These are phyloP conservation scores for Fusarium acutatum DNA, from an alignment of 2,329 filamentous ascomycete genomes.

Conservation along the genomic window DNA sequence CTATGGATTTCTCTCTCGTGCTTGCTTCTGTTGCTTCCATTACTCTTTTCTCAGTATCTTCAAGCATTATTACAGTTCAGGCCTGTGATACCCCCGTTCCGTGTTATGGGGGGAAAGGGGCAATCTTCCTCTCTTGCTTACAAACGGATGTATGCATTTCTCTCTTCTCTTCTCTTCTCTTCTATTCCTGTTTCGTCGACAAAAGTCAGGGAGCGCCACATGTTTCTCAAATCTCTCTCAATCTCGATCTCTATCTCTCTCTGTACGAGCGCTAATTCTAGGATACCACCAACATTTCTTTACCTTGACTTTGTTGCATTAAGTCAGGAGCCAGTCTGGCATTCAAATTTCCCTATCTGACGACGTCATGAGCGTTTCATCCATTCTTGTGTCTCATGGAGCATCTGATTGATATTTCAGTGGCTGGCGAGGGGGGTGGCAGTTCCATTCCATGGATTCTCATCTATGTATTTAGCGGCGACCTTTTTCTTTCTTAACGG, in stretches of 20 bases:
- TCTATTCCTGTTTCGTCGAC: conserved; percentile 39
- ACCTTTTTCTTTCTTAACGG: conserved; percentile 37
- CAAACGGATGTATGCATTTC: conserved; percentile 39
- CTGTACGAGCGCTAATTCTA: conserved; percentile 41
- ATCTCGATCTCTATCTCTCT: conserved; percentile 35
- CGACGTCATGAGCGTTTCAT: conserved; percentile 41
- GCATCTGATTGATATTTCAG: conserved; percentile 37
- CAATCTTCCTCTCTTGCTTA: conserved; percentile 42
- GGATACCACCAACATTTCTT: conserved; percentile 43
- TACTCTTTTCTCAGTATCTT: conserved; percentile 36
- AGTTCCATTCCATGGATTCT: conserved; percentile 36
- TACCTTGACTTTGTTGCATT: conserved; percentile 34
- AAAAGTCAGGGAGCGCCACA: conserved; percentile 41
- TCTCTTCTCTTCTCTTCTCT: conserved; percentile 43
- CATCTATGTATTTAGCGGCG: conserved; percentile 40
- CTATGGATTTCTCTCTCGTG: conserved; percentile 32
- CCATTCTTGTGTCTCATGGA: conserved; percentile 37
- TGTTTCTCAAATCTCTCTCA: conserved; percentile 35
- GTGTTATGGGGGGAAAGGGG: conserved; percentile 25
- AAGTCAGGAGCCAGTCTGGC: conserved; percentile 36
- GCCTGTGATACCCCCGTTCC: conserved; percentile 31
- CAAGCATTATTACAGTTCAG: conserved; percentile 31
- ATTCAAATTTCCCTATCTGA: conserved; percentile 39
- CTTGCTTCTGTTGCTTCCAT: conserved; percentile 37
- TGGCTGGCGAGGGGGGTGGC: conserved; percentile 34